Percentiles rank a stretch among this genome's conserved stretches.
Conservation (phyloP, 192 early-diverging fungal species). For the Glomus cerebriforme region DNA sequence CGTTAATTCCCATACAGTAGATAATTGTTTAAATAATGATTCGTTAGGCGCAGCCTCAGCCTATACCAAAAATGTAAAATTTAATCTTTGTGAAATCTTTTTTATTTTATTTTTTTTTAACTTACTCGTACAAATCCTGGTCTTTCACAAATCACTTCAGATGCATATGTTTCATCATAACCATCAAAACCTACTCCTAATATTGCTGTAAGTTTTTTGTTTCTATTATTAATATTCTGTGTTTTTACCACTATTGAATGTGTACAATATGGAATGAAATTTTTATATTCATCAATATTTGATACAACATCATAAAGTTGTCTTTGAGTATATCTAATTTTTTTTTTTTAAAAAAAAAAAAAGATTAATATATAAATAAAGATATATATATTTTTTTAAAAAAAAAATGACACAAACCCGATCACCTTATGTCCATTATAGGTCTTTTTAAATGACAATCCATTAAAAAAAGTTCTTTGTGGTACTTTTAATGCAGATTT, state of each 20-base stretch:
- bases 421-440: constrained; percentile 15
- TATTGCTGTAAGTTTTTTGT: constrained; percentile 38
- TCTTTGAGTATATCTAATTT: constrained; percentile 58
- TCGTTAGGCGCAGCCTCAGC: constrained; percentile 56
- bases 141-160: constrained; percentile 68
- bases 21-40: constrained; percentile 65
- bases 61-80: constrained; percentile 33
- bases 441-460: constrained; percentile 4
- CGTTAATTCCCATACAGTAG: constrained; percentile 67
- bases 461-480: background rate
- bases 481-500: background rate
- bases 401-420: background rate
- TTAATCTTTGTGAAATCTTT: background rate
- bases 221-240: constrained; percentile 19
- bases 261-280: constrained; percentile 85
- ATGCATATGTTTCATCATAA: constrained; percentile 78
- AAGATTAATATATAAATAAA: background rate
- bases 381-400: background rate
- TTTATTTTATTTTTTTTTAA: constrained; percentile 21
- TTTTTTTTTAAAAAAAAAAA: background rate
- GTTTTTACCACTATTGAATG: constrained; percentile 60
- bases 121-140: constrained; percentile 64
- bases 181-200: constrained; percentile 80
- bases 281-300: constrained; percentile 77
- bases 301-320: constrained; percentile 83